Evolutionary conservation across 352 stramenopile species (phyloP), one percentile per base, ranked within the genome.

Genomic region (Phytophthora pistaciae): DNA sequence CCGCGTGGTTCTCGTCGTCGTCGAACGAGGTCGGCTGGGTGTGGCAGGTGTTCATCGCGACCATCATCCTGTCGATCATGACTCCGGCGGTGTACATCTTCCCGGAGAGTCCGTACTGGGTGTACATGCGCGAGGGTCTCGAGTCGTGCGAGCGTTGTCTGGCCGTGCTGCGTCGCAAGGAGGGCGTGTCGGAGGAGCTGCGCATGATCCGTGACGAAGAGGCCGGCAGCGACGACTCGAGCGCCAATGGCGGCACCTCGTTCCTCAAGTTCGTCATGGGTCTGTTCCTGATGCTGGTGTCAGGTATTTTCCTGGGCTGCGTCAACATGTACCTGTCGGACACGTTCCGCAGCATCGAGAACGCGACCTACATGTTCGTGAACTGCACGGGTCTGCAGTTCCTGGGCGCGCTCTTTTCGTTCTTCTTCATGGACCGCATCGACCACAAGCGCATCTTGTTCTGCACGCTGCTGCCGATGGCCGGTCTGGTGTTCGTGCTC

Each of bases 341-440:
- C 57, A 84, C 62, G 55, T 92, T 90, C 65, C 72, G 71, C 18
- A 74, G 67, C 38, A 90, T 93, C 29, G 78, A 88, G 18, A 74
- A 90, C 23, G 85, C 83, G 7, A 84, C 86, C 60, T 89, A 90
- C 66, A 92, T 94, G 80, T 93, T 96, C 65, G 76, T 91, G 31
- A 96, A 94, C 77, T 92, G 85, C 52, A 78, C 85, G 44, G 69
- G 56, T 6, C 60, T 96, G 11, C 85, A 96, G 74, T 82, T 94
- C 54, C 55, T 92, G 6, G 87, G 88, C 21, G 85, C 87, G 10
- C 50, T 94, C 9, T 87, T 96, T 21, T 93, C 85, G 66, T 96
- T 96, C 73, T 94, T 96, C 68, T 90, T 96, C 71, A 94, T 96
- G 68, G 88, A 96, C 70, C 79, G 82, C 14, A 84, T 92, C 40